Percentiles rank a stretch among this genome's conserved stretches.
Evolutionary conservation across 768 basidiomycete genomes (phyloP).

Genomic region (Rickenella mellea): DNA sequence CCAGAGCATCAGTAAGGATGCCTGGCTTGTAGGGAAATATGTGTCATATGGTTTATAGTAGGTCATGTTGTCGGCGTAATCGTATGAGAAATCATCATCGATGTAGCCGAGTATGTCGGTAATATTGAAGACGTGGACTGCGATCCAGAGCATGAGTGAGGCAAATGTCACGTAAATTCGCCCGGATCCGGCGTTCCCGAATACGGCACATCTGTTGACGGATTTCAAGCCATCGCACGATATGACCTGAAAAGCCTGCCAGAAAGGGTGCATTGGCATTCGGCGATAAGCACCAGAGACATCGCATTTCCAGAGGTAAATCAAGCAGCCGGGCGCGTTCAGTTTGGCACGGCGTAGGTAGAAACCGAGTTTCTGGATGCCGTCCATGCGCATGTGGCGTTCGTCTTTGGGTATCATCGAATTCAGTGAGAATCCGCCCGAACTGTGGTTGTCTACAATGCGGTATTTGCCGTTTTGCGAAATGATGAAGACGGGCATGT

Average conservation of each 20-base stretch:
- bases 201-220: constrained; percentile 12
- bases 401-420: constrained; percentile 12
- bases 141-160: constrained; percentile 10
- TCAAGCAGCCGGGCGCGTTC: no score
- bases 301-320: constrained; percentile 9
- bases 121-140: constrained; percentile 2
- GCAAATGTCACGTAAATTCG: constrained; percentile 8
- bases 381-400: constrained; percentile 7
- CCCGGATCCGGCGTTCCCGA: constrained; percentile 8
- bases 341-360: not conserved
- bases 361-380: constrained; percentile 2
- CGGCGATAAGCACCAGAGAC: constrained; percentile 22
- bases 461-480: constrained; percentile 13
- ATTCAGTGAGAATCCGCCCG: constrained; percentile 19
- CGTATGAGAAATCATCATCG: constrained; percentile 9
- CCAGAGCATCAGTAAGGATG: constrained; percentile 6
- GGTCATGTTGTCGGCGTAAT: not conserved
- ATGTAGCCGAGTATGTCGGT: constrained; percentile 9
- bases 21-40: constrained; percentile 3
- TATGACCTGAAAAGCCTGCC: constrained; percentile 32
- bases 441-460: constrained; percentile 23
- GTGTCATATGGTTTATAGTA: constrained; percentile 6
- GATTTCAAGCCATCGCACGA: constrained; percentile 16
- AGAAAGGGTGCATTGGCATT: constrained; percentile 26
- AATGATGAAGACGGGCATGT: constrained; percentile 6